phyloP scores from a whole-genome alignment of 441 rosid species.

The Erodium trifolium region DNA sequence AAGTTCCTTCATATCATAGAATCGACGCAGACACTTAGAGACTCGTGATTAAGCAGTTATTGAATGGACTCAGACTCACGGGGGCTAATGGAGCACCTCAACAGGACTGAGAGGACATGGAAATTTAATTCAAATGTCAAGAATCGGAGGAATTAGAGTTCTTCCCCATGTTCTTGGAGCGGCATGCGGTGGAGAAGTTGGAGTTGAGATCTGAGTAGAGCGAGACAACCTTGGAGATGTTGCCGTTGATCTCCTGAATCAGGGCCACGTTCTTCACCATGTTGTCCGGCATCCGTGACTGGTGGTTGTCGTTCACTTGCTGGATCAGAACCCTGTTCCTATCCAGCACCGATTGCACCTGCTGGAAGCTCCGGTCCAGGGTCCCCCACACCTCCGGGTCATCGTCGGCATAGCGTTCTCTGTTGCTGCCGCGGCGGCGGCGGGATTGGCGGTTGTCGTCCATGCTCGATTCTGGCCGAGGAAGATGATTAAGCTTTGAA shows the following conservation, averaged over 20 bases:
- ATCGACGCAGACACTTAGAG: not conserved
- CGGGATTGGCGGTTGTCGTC: not conserved
- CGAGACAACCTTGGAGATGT: slow-evolving; percentile 65
- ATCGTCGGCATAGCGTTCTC: slow-evolving; percentile 30
- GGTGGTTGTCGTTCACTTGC: slow-evolving; percentile 88
- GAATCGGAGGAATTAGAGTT: not conserved
- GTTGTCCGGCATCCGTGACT: slow-evolving; percentile 60
- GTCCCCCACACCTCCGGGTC: slow-evolving; percentile 57
- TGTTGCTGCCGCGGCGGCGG: slow-evolving; percentile 27
- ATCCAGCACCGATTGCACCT: slow-evolving; percentile 73
- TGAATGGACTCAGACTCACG: too few species aligned
- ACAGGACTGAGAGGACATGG: not conserved
- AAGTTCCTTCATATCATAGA: not conserved
- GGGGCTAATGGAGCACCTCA: slow-evolving; percentile 4
- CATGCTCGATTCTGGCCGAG: too few species aligned
- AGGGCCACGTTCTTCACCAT: slow-evolving; percentile 85
- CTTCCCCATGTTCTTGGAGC: slow-evolving; percentile 13
- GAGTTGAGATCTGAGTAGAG: slow-evolving; percentile 66
- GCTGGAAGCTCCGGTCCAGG: slow-evolving; percentile 42
- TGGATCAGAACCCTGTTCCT: slow-evolving; percentile 68
- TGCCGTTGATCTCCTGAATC: slow-evolving; percentile 76
- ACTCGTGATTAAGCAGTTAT: too few species aligned
- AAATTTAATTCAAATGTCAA: slow-evolving; percentile 4
- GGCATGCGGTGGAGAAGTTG: slow-evolving; percentile 39
- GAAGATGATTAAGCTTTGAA: too few species aligned